Evolutionary conservation across 345 rosid genomes (phyloP), one percentile per base, ranked within the genome.

Genomic region (Lepidium didymum): DNA sequence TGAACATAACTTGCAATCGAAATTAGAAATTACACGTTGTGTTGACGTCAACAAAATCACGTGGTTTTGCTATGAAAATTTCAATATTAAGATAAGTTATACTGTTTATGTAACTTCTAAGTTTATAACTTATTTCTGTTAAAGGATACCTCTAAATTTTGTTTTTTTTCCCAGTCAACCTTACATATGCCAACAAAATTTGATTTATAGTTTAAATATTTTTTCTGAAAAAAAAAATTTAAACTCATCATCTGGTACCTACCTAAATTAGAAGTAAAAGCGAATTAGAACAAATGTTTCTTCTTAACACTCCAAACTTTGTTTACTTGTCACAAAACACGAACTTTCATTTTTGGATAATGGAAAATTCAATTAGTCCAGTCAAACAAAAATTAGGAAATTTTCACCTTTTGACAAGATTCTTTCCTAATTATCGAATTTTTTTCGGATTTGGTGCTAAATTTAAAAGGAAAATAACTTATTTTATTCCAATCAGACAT

Each of bases 331-430:
- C 33, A 29, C 33, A 29, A 29, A 29, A 29, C 7, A 29, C 33
- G 7, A 0, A 29, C 0, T 2, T 6, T 29, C 1, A 5, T 3
- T 6, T 29, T 29, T 29, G 33, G 33, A 29, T 29, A 29, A 29
- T 29, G 33, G 5, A 29, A 29, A 29, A 29, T 29, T 29, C 33
- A 29, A 6, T 27, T 33, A 42, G 38, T 13, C 44, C 25, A 56
- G 56, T 57, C 76, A 45, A 55, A 36, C 58, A 9, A 56, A 72
- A 56, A 27, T 45, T 35, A 45, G 65, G 23, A 52, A 56, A 64
- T 56, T 64, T 8, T 40, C 60, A 72, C 29, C 19, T 64, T 46
- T 27, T 11, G 36, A 40, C 16, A 56, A 49, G 37, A 72, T 64
- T 57, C 37, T 56, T 53, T 10, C 27, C 7, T 56, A 62, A 37